Percentiles rank a stretch among this genome's conserved stretches.
Evolutionary conservation across 1,284 basidiomycete genomes (phyloP).

Genomic region (Anthracocystis panici-leucophaei): DNA sequence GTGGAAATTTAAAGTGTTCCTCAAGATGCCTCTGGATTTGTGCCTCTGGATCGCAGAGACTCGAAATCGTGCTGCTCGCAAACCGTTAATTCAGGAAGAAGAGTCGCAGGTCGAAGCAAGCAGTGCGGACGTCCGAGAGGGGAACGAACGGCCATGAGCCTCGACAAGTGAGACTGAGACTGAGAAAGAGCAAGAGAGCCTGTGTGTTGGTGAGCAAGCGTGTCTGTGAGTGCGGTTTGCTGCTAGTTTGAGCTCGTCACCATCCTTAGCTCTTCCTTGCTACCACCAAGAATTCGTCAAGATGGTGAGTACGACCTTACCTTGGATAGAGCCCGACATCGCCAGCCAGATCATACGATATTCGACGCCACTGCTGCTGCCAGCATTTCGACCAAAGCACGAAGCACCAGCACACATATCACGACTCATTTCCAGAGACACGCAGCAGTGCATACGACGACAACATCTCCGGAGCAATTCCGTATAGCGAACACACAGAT

Average conservation of each 20-base stretch:
- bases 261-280: conserved; percentile 43
- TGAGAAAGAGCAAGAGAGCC: background rate
- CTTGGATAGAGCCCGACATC: conserved; percentile 17
- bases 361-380: conserved; percentile 12
- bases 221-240: conserved; percentile 13
- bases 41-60: background rate
- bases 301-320: conserved; percentile 45
- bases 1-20: background rate
- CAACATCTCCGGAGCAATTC: background rate
- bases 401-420: background rate
- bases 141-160: background rate
- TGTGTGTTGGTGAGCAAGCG: background rate
- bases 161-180: conserved; percentile 5
- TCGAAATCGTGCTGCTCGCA: background rate
- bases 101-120: background rate
- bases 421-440: background rate
- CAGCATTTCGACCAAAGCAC: conserved; percentile 1
- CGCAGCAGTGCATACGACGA: background rate
- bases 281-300: conserved; percentile 58
- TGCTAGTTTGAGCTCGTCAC: conserved; percentile 36
- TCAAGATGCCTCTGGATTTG: background rate
- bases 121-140: background rate
- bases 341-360: conserved; percentile 30
- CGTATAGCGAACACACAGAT: background rate
- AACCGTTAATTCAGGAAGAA: background rate